Evolutionary conservation across 2,329 filamentous ascomycete species (phyloP), one percentile per base, ranked within the genome.

Genomic region (Chrysoporthe puriensis): DNA sequence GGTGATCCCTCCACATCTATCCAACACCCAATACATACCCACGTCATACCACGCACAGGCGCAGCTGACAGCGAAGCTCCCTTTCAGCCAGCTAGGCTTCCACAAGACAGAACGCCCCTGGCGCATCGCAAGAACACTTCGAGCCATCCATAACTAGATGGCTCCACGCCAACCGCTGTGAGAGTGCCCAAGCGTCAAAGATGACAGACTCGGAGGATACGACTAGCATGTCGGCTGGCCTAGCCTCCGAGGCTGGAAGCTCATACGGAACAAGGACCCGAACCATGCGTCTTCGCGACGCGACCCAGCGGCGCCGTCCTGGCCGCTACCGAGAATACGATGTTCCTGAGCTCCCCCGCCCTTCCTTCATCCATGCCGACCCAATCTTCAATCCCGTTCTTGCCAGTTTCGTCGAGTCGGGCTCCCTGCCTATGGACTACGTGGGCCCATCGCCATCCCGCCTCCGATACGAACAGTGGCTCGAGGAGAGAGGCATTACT

Each of bases 311-410:
- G 4, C n/a, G 14, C 13, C 9, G n/a, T 2, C 57, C 57, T 2
- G 57, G 57, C 57, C 71, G 72, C 1, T 77, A 78, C 56, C 64
- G 66, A 14, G 73, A 77, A 21, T 70, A 73, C 36, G 58, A 71
- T 13, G 70, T 64, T 3, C 43, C 16, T 26, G 64, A 66, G 54
- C 50, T 60, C 16, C 34, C 58, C n/a, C 63, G 71, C n/a, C 68
- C 73, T 1, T 44, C 40, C 44, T 74, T 73, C 60, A 66, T 69
- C 9, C 70, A 74, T 48, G 71, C 71, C 0, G 70, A 71, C 43
- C 67, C 74, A 13, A 44, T 71, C 26, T 78, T 74, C 64, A 73
- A 76, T 62, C 68, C 68, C 3, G 71, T 70, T 21, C 72, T 76
- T 40, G 61, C 73, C 26, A 42, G 52, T 42, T 66, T 74, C 56